Base-by-base conservation (phyloP, 208 protist genomes). In the Leishmania major region DNA sequence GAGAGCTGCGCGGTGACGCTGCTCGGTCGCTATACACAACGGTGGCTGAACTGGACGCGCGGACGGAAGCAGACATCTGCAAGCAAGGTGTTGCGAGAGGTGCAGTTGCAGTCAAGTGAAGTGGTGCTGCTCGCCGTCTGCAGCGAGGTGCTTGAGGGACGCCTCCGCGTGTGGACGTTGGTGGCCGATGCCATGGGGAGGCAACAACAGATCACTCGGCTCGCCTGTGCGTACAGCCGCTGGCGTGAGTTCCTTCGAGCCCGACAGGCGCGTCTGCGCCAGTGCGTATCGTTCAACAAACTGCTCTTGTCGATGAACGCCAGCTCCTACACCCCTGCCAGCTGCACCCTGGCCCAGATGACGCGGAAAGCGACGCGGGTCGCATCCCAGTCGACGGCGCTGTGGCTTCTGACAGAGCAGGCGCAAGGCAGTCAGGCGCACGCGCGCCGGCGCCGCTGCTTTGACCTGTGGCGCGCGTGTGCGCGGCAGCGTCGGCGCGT, bases 291-390 rank as follows among this genome's bases (percentile, higher is more conserved):
- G 31, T 91, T 89, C 80, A 92, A 92, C 83, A 79, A 76, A 43
- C 79, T 95, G 22, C 84, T 92, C 31, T 84, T 95, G 35, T 89
- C 88, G 31, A 88, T 90, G 79, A 89, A 83, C 70, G 83, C 81
- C 64, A 49, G 70, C 45, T 72, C 75, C 55, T 73, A 89, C 70
- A 72, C 67, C 31, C 84, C 84, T 5, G 22, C 10, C 45, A 47
- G 75, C 62, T 76, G 49, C 31, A 69, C 75, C 43, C 55, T 66
- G 47, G 82, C 22, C 19, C 59, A 37, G 43, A n/a, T 73, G 40
- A 83, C 17, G 37, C 81, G 51, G 37, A 67, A 35, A 17, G 69
- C 67, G 11, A n/a, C 40, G 31, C 85, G 67, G 22, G 66, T 82
- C 28, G 78, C 59, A 2, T 51, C 76, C 47, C 77, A 77, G 45